Conservation (phyloP, 2,329 filamentous ascomycete genomes). For the Dactylellina drechsleri region DNA sequence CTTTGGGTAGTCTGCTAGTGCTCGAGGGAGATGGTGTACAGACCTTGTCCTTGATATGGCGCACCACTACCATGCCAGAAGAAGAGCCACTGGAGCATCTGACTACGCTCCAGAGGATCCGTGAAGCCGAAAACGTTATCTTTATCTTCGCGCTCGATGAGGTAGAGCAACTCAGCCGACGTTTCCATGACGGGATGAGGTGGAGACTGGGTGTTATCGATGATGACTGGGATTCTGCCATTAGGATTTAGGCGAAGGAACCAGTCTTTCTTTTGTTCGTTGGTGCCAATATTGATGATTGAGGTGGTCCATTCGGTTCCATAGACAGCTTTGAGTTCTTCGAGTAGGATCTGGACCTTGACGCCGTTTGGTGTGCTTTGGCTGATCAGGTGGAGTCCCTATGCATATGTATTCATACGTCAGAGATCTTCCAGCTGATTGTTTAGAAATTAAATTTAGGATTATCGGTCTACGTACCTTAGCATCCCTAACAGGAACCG, state of each 20-base stretch:
- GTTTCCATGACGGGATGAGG: constrained; percentile 68
- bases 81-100: constrained; percentile 68
- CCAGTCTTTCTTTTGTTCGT: constrained; percentile 70
- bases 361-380: constrained; percentile 67
- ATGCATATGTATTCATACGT: background rate
- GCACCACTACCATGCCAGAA: constrained; percentile 67
- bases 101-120: constrained; percentile 65
- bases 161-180: constrained; percentile 67
- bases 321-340: constrained; percentile 67
- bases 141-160: constrained; percentile 66
- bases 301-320: constrained; percentile 65
- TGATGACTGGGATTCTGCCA: constrained; percentile 66
- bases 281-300: constrained; percentile 66
- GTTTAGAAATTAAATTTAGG: too few species aligned
- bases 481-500: constrained; percentile 64
- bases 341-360: constrained; percentile 68
- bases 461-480: constrained; percentile 58
- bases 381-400: constrained; percentile 67
- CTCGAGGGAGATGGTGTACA: background rate
- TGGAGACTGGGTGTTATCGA: constrained; percentile 66
- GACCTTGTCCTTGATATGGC: constrained; percentile 62
- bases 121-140: constrained; percentile 67
- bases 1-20: background rate
- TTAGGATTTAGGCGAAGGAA: constrained; percentile 66
- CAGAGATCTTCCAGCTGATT: background rate